Evolutionary conservation across 352 stramenopile genomes (phyloP), one percentile per base, ranked within the genome.

Genomic region (Lagenidium giganteum): DNA sequence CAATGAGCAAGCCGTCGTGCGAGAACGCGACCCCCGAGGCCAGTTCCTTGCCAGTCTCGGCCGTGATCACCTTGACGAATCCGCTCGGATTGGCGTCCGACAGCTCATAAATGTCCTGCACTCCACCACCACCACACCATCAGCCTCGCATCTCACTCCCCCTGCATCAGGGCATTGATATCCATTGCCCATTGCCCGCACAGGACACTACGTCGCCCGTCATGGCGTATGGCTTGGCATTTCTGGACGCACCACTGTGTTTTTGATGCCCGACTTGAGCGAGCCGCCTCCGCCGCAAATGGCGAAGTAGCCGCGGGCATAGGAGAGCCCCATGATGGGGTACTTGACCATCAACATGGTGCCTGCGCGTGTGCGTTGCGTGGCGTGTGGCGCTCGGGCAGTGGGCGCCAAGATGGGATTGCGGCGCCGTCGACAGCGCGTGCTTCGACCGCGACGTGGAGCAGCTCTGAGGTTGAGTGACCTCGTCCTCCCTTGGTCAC

Each of bases 311-410:
- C 74, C 62, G 42, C 61, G 74, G 47, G 69, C 73, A 51, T 87
- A 83, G 26, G 75, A 87, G 2, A 93, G 64, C 42, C 79, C 80
- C 64, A 93, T 83, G 54, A 93, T 87, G 22, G 80, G 80, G 51
- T 90, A 93, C 54, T 83, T 87, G 56, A 91, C 79, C n/a, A n/a
- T n/a, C 37, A 77, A 61, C 77, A 93, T 93, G 16, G 8, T 62
- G 43, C 17, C 24, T 17, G 35, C 12, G 22, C 25, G 27, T 43
- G 24, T 43, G 8, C 16, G 12, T 21, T 31, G n/a, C n/a, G n/a
- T n/a, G 14, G 57, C 51, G 44, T 41, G 61, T 5, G 52, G 26
- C 40, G 51, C 36, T 8, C 51, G 64, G 34, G 57, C 51, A 0
- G 57, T 61, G 2, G 57, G 28, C 8, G 58, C 57, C 34, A 64